Conservation (phyloP, 2,329 filamentous ascomycete genomes). For the Pseudocercospora crystallina region DNA sequence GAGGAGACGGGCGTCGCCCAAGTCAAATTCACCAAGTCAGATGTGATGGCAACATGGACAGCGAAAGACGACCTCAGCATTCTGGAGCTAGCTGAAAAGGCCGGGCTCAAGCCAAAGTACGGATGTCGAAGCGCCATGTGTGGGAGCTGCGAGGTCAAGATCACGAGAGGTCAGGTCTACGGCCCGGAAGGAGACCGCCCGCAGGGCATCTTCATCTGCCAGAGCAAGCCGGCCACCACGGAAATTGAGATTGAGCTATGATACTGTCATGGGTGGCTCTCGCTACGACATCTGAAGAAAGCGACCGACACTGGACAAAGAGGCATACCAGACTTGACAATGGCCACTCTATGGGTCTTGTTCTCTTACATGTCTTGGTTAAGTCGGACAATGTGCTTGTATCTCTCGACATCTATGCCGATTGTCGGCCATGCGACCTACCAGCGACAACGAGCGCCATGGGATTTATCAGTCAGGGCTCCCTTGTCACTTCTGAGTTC, state of each 20-base stretch:
- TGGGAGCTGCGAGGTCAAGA: slow-evolving; percentile 22
- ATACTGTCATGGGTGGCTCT: neutral
- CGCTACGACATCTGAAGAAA: too few species aligned
- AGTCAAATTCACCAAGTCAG: slow-evolving; percentile 25
- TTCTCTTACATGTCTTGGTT: too few species aligned
- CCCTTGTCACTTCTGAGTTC: too few species aligned
- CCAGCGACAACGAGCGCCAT: too few species aligned
- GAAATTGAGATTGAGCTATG: slow-evolving; percentile 28
- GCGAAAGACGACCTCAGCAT: slow-evolving; percentile 24
- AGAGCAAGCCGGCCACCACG: slow-evolving; percentile 24
- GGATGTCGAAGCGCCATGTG: slow-evolving; percentile 29
- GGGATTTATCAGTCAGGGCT: too few species aligned
- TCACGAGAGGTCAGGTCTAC: slow-evolving; percentile 27
- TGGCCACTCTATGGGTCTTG: too few species aligned
- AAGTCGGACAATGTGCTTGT: too few species aligned
- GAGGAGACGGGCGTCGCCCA: too few species aligned
- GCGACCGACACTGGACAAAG: too few species aligned
- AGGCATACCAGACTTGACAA: too few species aligned
- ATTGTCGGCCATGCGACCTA: too few species aligned
- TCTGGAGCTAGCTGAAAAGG: slow-evolving; percentile 27
- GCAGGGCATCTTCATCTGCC: slow-evolving; percentile 28
- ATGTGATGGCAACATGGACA: slow-evolving; percentile 21
- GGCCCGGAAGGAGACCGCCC: slow-evolving; percentile 23
- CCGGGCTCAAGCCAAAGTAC: slow-evolving; percentile 23
- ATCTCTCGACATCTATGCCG: too few species aligned